A percentile compares a stretch with the other conserved stretches of the same genome.
Conservation (phyloP, 1,139 yeast genomes). For the Magnusiomyces fungicola region DNA sequence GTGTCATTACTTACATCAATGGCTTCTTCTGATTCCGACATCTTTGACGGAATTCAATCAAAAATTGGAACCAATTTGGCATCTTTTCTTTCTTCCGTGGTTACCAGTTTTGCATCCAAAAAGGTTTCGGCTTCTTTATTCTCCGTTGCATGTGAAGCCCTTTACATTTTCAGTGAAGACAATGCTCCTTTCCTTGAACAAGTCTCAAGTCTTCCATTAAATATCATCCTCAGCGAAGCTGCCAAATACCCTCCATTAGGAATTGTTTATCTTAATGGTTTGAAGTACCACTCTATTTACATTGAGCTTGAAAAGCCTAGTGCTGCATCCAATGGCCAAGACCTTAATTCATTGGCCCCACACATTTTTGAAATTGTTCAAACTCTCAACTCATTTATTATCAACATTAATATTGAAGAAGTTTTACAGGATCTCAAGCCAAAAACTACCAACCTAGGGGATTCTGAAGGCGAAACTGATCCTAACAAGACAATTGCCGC, state of each 20-base stretch:
- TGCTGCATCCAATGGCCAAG: neutral
- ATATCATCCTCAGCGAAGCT: constrained; percentile 13
- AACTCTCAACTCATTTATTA: constrained; percentile 20
- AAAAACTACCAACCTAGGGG: constrained; percentile 28
- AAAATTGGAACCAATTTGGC: constrained; percentile 31
- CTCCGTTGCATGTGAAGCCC: constrained; percentile 19
- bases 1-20: constrained; percentile 62
- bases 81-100: constrained; percentile 17
- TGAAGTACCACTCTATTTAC: constrained; percentile 20
- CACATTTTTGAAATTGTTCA: constrained; percentile 21
- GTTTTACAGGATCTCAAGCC: constrained; percentile 36
- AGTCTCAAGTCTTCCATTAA: constrained; percentile 5
- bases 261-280: constrained; percentile 24
- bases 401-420: constrained; percentile 34
- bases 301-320: constrained; percentile 3
- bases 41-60: constrained; percentile 44
- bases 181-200: constrained; percentile 19
- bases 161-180: constrained; percentile 24
- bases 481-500: constrained; percentile 36
- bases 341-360: constrained; percentile 1
- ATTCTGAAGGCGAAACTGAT: constrained; percentile 22
- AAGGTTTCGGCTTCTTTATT: constrained; percentile 13
- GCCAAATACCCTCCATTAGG: constrained; percentile 17
- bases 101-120: constrained; percentile 8
- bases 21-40: constrained; percentile 56